phyloP scores from a whole-genome alignment of 345 rosid species.

The Populus tremula region DNA sequence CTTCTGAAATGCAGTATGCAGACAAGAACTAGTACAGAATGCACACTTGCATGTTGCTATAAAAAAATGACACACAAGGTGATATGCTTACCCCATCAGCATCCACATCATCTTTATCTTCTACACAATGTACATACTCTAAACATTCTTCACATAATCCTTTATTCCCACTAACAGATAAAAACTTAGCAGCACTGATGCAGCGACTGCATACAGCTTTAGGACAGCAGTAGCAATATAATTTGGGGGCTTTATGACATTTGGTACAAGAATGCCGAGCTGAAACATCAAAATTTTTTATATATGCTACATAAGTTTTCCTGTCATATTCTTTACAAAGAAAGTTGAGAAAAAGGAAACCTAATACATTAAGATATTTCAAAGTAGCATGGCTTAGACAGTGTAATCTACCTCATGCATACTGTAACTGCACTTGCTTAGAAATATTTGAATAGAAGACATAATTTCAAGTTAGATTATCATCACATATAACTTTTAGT shows the following conservation, averaged over 20 bases:
- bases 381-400: background rate
- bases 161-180: slow-evolving; percentile 17
- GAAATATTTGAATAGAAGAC: background rate
- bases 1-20: background rate
- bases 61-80: background rate
- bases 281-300: slow-evolving; percentile 6
- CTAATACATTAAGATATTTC: too few species aligned
- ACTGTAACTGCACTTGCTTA: background rate
- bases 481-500: background rate
- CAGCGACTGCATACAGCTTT: slow-evolving; percentile 26
- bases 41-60: background rate
- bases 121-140: slow-evolving; percentile 21
- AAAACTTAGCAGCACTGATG: slow-evolving; percentile 15
- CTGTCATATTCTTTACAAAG: background rate
- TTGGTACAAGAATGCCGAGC: slow-evolving; percentile 23
- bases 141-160: slow-evolving; percentile 26
- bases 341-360: background rate
- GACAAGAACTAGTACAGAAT: background rate
- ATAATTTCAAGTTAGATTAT: background rate
- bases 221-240: slow-evolving; percentile 31
- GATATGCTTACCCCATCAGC: slow-evolving; percentile 17
- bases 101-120: slow-evolving; percentile 16
- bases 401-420: background rate
- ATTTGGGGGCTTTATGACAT: slow-evolving; percentile 17
- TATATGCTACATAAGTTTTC: background rate